These are phyloP conservation scores for Prunus persica DNA, from an alignment of 306 rosid genomes.

Conservation along the genomic window Prunus_persica_NCBIv2 NC_034016.1:16831001-16831500, in stretches of 20 bases:
- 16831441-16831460: background rate
- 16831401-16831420: background rate
- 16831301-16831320: background rate
- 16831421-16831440: background rate
- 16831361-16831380: too few species aligned
- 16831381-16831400: background rate
- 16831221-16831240: conserved; percentile 65
- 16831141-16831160: conserved; percentile 81
- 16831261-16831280: conserved; percentile 22
- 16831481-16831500: background rate
- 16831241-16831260: conserved; percentile 85
- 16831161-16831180: conserved; percentile 82
- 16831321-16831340: background rate
- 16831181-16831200: conserved; percentile 96
- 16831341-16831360: too few species aligned
- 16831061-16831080: conserved; percentile 93
- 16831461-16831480: background rate
- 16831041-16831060: conserved; percentile 60
- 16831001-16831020: conserved; percentile 30
- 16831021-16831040: conserved; percentile 20
- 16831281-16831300: background rate
- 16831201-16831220: conserved; percentile 95
- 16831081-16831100: conserved; percentile 81
- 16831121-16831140: conserved; percentile 79
- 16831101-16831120: conserved; percentile 70